These are phyloP conservation scores for Russula vinacea DNA, from an alignment of 768 basidiomycete species.

Conservation along the genomic window DNA sequence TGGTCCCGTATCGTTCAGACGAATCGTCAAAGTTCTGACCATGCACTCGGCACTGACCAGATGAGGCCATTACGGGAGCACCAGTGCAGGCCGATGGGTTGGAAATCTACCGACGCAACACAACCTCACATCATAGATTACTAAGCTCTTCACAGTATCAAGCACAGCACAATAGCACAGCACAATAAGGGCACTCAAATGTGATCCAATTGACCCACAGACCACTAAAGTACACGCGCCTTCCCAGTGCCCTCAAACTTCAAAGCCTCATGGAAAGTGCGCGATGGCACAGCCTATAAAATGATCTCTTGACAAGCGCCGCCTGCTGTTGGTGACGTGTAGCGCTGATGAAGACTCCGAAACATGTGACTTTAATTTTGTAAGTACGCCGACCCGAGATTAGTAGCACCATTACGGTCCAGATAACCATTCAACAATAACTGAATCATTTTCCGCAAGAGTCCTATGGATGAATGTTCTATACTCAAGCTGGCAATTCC, in stretches of 20 bases:
- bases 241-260: not conserved
- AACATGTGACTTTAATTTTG: conserved; percentile 17
- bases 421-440: not conserved
- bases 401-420: not conserved
- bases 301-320: conserved; percentile 10
- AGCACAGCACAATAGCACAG: not conserved
- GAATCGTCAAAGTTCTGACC: too few species aligned
- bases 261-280: conserved; percentile 28
- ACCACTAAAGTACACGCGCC: not conserved
- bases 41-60: too few species aligned
- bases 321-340: conserved; percentile 12
- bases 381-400: not conserved
- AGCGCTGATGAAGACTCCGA: not conserved
- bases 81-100: not conserved
- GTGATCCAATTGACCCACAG: not conserved
- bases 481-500: not conserved
- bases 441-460: not conserved
- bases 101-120: not conserved
- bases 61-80: too few species aligned
- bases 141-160: too few species aligned
- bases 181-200: not conserved
- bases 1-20: too few species aligned
- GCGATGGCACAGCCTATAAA: conserved; percentile 24
- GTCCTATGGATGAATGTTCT: not conserved
- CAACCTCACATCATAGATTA: not conserved